phyloP scores from a whole-genome alignment of 768 basidiomycete genomes.

The Lentinula edodes region DNA sequence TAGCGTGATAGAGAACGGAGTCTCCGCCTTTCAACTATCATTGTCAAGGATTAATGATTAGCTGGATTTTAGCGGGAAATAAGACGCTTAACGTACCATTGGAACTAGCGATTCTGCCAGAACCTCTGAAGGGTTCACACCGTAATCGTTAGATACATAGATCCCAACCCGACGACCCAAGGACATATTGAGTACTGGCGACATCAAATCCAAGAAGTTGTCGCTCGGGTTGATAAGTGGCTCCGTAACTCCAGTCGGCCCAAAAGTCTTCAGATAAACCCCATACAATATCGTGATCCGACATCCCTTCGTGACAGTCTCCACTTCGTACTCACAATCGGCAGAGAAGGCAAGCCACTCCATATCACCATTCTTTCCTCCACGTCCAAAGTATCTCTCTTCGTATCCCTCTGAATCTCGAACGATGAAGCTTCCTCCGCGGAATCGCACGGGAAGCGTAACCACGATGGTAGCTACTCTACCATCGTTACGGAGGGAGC shows the following conservation, averaged over 20 bases:
- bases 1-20: constrained; percentile 66
- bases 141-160: constrained; percentile 64
- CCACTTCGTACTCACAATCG: constrained; percentile 73
- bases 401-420: constrained; percentile 47
- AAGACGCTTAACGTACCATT: constrained; percentile 37
- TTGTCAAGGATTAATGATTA: not conserved
- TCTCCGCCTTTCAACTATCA: constrained; percentile 72
- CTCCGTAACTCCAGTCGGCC: constrained; percentile 45
- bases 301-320: constrained; percentile 65
- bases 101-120: constrained; percentile 70
- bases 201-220: constrained; percentile 63
- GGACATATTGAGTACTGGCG: constrained; percentile 65
- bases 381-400: constrained; percentile 59
- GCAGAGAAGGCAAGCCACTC: constrained; percentile 76
- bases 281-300: constrained; percentile 67
- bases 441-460: constrained; percentile 69
- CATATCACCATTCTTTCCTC: constrained; percentile 58
- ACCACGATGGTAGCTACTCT: constrained; percentile 69
- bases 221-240: constrained; percentile 72
- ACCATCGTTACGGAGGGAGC: constrained; percentile 53
- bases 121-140: constrained; percentile 61
- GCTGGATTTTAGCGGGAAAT: not conserved
- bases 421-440: constrained; percentile 61
- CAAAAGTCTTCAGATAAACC: constrained; percentile 65
- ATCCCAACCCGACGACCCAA: constrained; percentile 71